Evolutionary conservation across 148 eudicot species (phyloP).

Genomic region (Hydrangea macrophylla): DNA sequence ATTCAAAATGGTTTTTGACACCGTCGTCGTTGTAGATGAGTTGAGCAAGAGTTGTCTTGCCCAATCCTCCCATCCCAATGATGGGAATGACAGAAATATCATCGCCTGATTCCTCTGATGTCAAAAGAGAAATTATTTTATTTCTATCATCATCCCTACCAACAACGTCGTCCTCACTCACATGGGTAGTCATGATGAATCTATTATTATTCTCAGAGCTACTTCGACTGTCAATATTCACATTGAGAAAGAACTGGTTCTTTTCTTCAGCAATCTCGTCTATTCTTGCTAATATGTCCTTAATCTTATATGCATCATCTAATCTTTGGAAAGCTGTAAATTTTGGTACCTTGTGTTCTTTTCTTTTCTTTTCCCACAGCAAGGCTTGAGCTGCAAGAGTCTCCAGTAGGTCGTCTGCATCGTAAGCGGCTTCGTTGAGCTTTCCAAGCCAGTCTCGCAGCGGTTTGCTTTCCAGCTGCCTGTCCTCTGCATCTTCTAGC

Average conservation of each 20-base stretch:
- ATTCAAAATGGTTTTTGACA: slow-evolving; percentile 19
- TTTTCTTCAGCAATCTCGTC: slow-evolving; percentile 6
- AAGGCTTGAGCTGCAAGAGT: slow-evolving; percentile 22
- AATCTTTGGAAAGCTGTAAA: neutral
- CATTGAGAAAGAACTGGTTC: slow-evolving; percentile 12
- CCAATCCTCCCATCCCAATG: slow-evolving; percentile 36
- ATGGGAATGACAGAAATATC: slow-evolving; percentile 21
- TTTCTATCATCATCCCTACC: slow-evolving; percentile 30
- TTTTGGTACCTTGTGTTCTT: neutral
- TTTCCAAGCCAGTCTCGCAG: slow-evolving; percentile 25
- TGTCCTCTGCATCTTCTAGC: slow-evolving; percentile 24
- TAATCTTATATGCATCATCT: no score
- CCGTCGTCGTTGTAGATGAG: slow-evolving; percentile 20
- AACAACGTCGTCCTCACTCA: slow-evolving; percentile 11
- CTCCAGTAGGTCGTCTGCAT: slow-evolving; percentile 26
- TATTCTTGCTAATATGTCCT: no score
- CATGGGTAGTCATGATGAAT: neutral
- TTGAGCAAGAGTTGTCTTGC: slow-evolving; percentile 33
- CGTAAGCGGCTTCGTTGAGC: slow-evolving; percentile 29
- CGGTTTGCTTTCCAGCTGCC: slow-evolving; percentile 1
- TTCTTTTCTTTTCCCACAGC: slow-evolving; percentile 16
- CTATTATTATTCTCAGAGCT: neutral
- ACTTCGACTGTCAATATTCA: neutral
- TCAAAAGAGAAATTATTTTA: slow-evolving; percentile 12
- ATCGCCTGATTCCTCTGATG: neutral